Conservation (phyloP, 257 asterid species). For the Solanum boliviense region DNA sequence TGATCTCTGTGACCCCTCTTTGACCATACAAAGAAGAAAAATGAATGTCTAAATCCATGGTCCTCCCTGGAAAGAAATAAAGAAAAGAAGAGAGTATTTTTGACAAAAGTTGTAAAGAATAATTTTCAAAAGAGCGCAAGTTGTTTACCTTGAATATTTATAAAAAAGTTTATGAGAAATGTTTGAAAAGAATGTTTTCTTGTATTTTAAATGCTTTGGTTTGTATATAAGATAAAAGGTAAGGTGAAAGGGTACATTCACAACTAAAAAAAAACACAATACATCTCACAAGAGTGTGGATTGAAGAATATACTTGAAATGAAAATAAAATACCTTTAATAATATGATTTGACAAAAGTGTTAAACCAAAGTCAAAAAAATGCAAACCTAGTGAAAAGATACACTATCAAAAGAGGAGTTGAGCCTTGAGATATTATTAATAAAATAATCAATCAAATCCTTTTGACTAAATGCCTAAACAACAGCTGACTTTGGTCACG, state of each 20-base stretch:
- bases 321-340: background rate
- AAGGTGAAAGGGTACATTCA: background rate
- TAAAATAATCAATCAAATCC: background rate
- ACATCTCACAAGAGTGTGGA: background rate
- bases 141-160: too few species aligned
- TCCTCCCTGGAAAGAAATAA: too few species aligned
- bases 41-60: too few species aligned
- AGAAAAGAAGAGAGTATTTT: too few species aligned
- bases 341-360: background rate
- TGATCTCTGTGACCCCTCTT: too few species aligned
- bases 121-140: too few species aligned
- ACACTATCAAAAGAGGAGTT: background rate
- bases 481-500: background rate
- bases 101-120: too few species aligned
- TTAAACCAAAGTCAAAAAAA: background rate
- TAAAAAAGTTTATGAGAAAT: too few species aligned
- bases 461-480: background rate
- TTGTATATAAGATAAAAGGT: background rate
- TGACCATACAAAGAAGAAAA: too few species aligned
- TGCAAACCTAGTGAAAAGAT: background rate
- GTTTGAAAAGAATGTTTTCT: too few species aligned
- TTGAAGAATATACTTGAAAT: background rate
- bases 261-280: background rate
- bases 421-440: background rate
- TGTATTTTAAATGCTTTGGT: too few species aligned